phyloP scores from a whole-genome alignment of 495 filamentous ascomycete genomes.

The Hypoxylon fragiforme region DNA sequence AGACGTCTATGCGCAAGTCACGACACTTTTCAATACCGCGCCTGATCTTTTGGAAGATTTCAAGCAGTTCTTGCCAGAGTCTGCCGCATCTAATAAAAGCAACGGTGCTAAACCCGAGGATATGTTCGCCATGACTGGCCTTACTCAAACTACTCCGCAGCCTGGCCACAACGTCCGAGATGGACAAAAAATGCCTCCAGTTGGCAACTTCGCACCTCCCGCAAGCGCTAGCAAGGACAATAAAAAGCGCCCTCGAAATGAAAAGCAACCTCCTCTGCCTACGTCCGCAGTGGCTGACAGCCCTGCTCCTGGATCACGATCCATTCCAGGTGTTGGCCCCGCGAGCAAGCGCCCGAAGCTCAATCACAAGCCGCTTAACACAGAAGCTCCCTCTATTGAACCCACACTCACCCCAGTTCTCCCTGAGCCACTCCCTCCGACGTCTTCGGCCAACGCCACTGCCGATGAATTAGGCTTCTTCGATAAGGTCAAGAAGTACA shows the following conservation, averaged over 20 bases:
- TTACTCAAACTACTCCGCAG: conserved; percentile 52
- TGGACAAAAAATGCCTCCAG: conserved; percentile 78
- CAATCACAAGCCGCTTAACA: conserved; percentile 60
- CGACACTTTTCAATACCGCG: conserved; percentile 85
- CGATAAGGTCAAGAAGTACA: conserved; percentile 93
- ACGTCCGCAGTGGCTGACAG: conserved; percentile 38
- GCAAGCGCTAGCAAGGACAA: conserved; percentile 74
- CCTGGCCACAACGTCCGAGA: conserved; percentile 48
- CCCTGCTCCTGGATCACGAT: conserved; percentile 41
- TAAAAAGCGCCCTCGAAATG: conserved; percentile 67
- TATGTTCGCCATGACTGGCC: conserved; percentile 55
- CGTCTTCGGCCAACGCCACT: conserved; percentile 61
- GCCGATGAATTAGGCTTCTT: conserved; percentile 90
- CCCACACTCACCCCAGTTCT: conserved; percentile 84
- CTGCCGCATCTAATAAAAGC: conserved; percentile 84
- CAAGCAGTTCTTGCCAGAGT: conserved; percentile 98
- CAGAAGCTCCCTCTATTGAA: conserved; percentile 73
- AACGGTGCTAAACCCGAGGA: conserved; percentile 70
- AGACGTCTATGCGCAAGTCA: conserved; percentile 98
- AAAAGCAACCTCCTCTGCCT: conserved; percentile 43
- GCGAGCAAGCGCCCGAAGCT: conserved; percentile 65
- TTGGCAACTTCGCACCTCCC: conserved; percentile 90
- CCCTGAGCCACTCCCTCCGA: conserved; percentile 81
- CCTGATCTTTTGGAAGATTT: conserved; percentile 98
- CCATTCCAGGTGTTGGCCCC: conserved; percentile 37